Evolutionary conservation across 2,329 filamentous ascomycete genomes (phyloP), one percentile per base, ranked within the genome.

Genomic region (Xylaria sp.): DNA sequence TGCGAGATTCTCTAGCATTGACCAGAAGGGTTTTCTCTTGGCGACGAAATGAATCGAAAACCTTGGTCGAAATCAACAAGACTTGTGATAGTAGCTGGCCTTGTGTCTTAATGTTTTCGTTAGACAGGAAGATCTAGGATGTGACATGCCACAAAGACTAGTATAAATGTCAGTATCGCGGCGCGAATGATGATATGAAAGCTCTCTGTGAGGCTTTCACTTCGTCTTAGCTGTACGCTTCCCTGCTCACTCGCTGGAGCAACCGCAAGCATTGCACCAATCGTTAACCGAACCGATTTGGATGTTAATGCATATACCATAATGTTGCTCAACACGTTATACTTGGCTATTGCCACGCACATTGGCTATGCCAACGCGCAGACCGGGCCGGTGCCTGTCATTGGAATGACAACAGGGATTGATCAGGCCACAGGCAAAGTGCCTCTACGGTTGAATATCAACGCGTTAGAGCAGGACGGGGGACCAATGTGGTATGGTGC

Each of bases 361-460:
- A 40, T 68, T 54, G 44, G 42, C 25, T 51, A 71, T 29, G 60
- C 44, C 13, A 47, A 60, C 29, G 62, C 57, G 16, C 66, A 69
- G 55, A 68, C 54, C 21, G 54, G 69, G 6, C 63, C 60, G 10
- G 66, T 77, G 10, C 71, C 74, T 4, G 71, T 78, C 6, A 71
- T 68, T 37, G 76, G 76, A 16, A 63, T 75, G 63, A 72, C 67
- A 16, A 77, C 76, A 21, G 76, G 76, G 5, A 71, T 78, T 32
- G 61, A 74, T 40, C 57, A 71, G 27, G 59, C 60, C 23, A 82
- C 81, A 16, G 81, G 81, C 2, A 78, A 81, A 58, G 78, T 81
- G 29, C 86, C 86, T 6, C 65, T 78, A 50, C 82, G 86, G 61
- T 77, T 78, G 66, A 84, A 85, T 68, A 84, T 88, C 69, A 84